Base-by-base conservation (phyloP, 2,329 filamentous ascomycete species). In the Amphichorda felina region DNA sequence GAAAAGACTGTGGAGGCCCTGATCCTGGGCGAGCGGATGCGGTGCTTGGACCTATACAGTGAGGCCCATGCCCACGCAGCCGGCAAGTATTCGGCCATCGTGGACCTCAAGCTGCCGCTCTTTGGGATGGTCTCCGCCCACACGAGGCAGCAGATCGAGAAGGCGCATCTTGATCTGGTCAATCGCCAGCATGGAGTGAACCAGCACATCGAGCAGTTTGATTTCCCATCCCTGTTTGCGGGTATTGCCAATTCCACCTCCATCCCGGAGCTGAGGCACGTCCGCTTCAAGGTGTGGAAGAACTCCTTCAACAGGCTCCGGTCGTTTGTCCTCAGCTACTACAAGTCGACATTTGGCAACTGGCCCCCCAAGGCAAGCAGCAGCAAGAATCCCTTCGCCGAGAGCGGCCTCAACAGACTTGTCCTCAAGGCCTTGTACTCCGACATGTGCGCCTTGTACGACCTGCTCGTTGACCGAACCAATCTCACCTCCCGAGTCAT, bases 321-420 rank as follows among this genome's bases (percentile, higher is more conserved):
- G 27, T 74, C 75, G 27, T 85, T 87, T 51, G 71, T 80, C 14
- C 63, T 87, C 34, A 63, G 68, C 43, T 79, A 87, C 54, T 76
- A 76, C 51, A 77, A 73, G 53, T 50, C 60, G 10, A 60, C 63
- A 4, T 70, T 78, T 37, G 71, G 72, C 15, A 77, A 69, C 53
- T 93, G 89, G 89, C 88, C 91, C 3, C 89, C 91, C 8, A 94
- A 91, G 55, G 86, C 87, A 2, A 82, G 73, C 48, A 89, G 79
- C 47, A 94, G 93, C 68, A 94, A 93, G 70, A 94, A 94, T 51
- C 73, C 79, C 1, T 85, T 94, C 43, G 79, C 82, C 19, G 86
- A 88, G 46, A 83, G 77, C 45, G 89, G 89, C 0, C 68, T 96
- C 16, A 95, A 95, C 55, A 73, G 91, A 17, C 60, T 86, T 30